Evolutionary conservation across 2,329 filamentous ascomycete genomes (phyloP).

Genomic region (Pseudogymnoascus sp.): DNA sequence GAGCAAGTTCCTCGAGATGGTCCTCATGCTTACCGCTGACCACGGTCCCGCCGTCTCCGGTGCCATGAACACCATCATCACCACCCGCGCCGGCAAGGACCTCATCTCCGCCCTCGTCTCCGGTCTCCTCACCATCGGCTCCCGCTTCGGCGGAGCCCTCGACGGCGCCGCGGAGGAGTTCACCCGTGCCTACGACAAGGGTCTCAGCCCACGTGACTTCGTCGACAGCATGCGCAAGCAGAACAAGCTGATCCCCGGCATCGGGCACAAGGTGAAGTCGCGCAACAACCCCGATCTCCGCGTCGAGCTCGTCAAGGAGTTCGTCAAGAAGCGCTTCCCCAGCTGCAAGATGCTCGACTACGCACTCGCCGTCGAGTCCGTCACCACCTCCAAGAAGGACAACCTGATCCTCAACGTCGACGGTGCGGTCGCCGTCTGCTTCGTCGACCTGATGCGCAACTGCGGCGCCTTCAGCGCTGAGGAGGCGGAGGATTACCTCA

Average conservation of each 20-base stretch:
- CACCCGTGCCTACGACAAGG: conserved; percentile 96
- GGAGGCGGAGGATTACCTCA: conserved; percentile 97
- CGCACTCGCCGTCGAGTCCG: conserved; percentile 91
- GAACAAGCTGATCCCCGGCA: conserved; percentile 99
- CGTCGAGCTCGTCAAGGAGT: conserved; percentile 99
- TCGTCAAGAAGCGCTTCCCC: conserved; percentile 94
- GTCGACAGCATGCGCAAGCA: conserved; percentile 98
- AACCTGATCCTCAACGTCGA: conserved; percentile 99
- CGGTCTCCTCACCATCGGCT: conserved; percentile 96
- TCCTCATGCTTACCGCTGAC: conserved; percentile 98
- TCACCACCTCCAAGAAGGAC: conserved; percentile 99
- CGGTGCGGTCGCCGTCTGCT: conserved; percentile 96
- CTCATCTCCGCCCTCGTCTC: conserved; percentile 90
- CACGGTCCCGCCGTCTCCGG: conserved; percentile 98
- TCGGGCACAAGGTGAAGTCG: conserved; percentile 98
- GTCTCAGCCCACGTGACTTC: conserved; percentile 94
- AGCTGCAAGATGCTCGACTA: conserved; percentile 98
- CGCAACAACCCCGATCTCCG: conserved; percentile 99
- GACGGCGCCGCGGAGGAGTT: conserved; percentile 98
- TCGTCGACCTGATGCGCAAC: conserved; percentile 94
- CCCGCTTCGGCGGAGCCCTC: conserved; percentile 94
- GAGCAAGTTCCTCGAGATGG: conserved; percentile 99
- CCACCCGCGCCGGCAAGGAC: conserved; percentile 97
- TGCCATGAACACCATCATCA: conserved; percentile 99
- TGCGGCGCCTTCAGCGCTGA: conserved; percentile 93